phyloP scores from a whole-genome alignment of 2,329 filamentous ascomycete species.

The Epichloe bromicola region DNA sequence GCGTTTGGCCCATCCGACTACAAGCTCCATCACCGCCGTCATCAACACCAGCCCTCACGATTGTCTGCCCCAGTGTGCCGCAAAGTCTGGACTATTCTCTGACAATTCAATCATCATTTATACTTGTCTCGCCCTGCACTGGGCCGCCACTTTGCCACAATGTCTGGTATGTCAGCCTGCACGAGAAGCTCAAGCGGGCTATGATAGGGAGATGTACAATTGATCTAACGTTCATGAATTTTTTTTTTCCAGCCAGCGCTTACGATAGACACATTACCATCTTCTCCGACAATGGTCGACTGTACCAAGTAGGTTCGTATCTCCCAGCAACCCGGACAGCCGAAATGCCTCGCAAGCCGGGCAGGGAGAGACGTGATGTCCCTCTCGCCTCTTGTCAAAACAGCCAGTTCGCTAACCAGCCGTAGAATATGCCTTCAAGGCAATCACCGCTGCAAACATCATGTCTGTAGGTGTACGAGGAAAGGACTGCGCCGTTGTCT shows the following conservation, averaged over 20 bases:
- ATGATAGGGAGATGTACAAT: background rate
- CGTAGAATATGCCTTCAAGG: conserved; percentile 99
- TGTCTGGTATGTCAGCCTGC: conserved; percentile 33
- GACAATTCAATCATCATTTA: background rate
- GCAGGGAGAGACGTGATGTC: background rate
- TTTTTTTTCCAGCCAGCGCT: conserved; percentile 42
- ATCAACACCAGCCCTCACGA: conserved; percentile 2
- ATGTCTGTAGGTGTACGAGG: conserved; percentile 92
- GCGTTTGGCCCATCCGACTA: conserved; percentile 21
- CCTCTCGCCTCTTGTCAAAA: background rate
- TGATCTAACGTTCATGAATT: conserved; percentile 15
- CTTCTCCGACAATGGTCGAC: conserved; percentile 94
- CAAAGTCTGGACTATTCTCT: background rate
- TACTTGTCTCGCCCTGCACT: conserved; percentile 6
- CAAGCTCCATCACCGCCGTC: conserved; percentile 7
- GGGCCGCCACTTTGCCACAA: conserved; percentile 24
- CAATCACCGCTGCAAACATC: conserved; percentile 97
- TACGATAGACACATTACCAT: conserved; percentile 99
- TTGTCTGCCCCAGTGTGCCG: conserved; percentile 3
- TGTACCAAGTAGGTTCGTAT: conserved; percentile 96
- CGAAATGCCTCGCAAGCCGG: background rate
- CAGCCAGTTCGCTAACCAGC: background rate
- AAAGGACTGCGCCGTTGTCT: conserved; percentile 91
- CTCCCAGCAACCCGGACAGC: background rate
- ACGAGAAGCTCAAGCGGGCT: background rate